Conservation (phyloP, 1,139 yeast genomes). For the Geotrichum histeridarum region DNA sequence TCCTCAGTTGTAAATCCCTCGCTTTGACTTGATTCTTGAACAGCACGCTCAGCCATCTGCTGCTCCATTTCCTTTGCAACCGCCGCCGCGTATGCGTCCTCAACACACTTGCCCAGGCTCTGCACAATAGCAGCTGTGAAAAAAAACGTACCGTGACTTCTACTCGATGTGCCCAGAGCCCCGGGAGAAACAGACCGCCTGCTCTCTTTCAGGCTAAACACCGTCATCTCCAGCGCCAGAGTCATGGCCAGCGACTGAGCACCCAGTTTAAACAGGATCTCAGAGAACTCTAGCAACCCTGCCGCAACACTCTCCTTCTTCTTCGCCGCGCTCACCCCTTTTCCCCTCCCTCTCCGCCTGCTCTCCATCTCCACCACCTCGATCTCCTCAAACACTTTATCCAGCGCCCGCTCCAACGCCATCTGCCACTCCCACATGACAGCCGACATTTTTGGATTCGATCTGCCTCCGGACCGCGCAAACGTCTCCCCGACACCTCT, state of each 20-base stretch:
- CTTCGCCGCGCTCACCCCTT: background rate
- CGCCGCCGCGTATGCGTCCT: slow-evolving; percentile 15
- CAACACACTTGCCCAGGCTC: slow-evolving; percentile 15
- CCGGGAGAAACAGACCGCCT: background rate
- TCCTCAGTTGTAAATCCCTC: background rate
- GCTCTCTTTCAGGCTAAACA: slow-evolving; percentile 8
- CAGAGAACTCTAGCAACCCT: slow-evolving; percentile 4
- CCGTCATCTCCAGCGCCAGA: slow-evolving; percentile 18
- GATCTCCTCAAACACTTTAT: slow-evolving; percentile 10
- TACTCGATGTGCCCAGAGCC: background rate
- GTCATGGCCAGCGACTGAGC: slow-evolving; percentile 18
- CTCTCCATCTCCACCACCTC: slow-evolving; percentile 1
- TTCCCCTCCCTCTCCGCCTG: background rate
- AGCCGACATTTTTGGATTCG: slow-evolving; percentile 7
- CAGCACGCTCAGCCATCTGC: background rate
- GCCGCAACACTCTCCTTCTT: slow-evolving; percentile 8
- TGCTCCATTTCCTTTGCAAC: slow-evolving; percentile 3
- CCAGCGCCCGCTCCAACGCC: slow-evolving; percentile 7
- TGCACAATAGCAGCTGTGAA: slow-evolving; percentile 8
- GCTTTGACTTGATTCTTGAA: background rate
- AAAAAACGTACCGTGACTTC: background rate
- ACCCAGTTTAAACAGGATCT: slow-evolving; percentile 40
- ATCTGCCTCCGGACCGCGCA: slow-evolving; percentile 6
- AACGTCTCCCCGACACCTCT: slow-evolving; percentile 3
- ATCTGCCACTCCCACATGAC: slow-evolving; percentile 16